Percentiles rank a stretch among this genome's conserved stretches.
These are phyloP conservation scores for Purshia tridentata DNA, from an alignment of 306 rosid genomes.

Conservation along the genomic window DNA sequence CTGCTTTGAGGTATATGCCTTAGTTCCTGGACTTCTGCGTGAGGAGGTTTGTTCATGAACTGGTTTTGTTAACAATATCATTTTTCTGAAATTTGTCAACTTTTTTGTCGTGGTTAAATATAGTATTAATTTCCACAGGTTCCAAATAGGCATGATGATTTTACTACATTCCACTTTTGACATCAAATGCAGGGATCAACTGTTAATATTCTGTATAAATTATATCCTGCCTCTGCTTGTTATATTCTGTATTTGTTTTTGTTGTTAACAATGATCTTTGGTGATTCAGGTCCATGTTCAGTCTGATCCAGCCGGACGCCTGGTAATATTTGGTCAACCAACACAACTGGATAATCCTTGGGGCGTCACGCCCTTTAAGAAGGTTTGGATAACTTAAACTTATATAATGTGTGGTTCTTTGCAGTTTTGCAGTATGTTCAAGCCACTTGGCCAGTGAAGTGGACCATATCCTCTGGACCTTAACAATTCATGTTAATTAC, in stretches of 20 bases:
- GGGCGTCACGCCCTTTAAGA: conserved; percentile 75
- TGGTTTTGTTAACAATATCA: neutral
- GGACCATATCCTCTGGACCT: neutral
- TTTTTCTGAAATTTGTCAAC: neutral
- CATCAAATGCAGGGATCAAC: neutral
- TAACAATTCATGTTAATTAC: neutral
- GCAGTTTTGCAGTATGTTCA: neutral
- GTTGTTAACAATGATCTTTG: neutral
- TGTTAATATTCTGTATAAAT: neutral
- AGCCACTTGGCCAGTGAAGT: neutral
- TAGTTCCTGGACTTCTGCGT: conserved; percentile 79
- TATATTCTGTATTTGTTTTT: neutral
- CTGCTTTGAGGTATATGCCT: conserved; percentile 70
- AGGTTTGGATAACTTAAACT: conserved; percentile 31
- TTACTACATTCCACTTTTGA: neutral
- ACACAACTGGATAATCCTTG: conserved; percentile 67
- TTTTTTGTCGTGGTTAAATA: neutral
- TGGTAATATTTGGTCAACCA: conserved; percentile 73
- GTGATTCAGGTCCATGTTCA: conserved; percentile 65
- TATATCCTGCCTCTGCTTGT: neutral
- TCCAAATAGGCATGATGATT: neutral
- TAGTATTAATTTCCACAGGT: neutral
- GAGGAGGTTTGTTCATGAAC: conserved; percentile 53
- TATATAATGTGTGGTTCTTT: conserved; percentile 6
- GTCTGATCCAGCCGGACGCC: conserved; percentile 74